Conservation (phyloP, 768 basidiomycete species). For the Russula ochroleuca region DNA sequence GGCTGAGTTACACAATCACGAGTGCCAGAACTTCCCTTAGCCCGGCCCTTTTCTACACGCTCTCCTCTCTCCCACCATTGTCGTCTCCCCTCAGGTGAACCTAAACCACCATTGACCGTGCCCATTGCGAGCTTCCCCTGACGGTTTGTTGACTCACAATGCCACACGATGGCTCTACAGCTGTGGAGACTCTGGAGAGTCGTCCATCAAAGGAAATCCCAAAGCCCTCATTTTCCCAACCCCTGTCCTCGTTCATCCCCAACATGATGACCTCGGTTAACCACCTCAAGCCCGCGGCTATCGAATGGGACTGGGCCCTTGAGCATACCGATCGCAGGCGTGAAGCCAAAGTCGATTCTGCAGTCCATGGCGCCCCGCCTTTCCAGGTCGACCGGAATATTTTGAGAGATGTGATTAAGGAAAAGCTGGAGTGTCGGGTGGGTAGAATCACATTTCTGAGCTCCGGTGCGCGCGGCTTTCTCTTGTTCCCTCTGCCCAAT, state of each 20-base stretch:
- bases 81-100: not conserved
- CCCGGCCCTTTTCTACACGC: not conserved
- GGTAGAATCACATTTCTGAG: conserved; percentile 69
- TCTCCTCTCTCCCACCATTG: not conserved
- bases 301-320: conserved; percentile 67
- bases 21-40: not conserved
- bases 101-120: not conserved
- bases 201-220: conserved; percentile 16
- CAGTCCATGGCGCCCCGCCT: conserved; percentile 55
- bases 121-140: not conserved
- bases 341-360: conserved; percentile 61
- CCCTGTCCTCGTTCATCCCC: not conserved
- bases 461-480: conserved; percentile 49
- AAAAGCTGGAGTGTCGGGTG: conserved; percentile 62
- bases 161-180: conserved; percentile 20
- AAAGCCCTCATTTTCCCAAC: conserved; percentile 1
- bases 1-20: not conserved
- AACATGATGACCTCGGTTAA: conserved; percentile 11
- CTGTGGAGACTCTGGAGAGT: conserved; percentile 7
- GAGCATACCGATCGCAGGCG: conserved; percentile 66
- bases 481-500: conserved; percentile 23
- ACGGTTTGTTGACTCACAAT: not conserved
- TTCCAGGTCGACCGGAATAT: conserved; percentile 74
- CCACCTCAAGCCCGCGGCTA: not conserved
- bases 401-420: conserved; percentile 71